Evolutionary conservation across 2,329 filamentous ascomycete species (phyloP).

Genomic region (Hymenoscyphus occultus): DNA sequence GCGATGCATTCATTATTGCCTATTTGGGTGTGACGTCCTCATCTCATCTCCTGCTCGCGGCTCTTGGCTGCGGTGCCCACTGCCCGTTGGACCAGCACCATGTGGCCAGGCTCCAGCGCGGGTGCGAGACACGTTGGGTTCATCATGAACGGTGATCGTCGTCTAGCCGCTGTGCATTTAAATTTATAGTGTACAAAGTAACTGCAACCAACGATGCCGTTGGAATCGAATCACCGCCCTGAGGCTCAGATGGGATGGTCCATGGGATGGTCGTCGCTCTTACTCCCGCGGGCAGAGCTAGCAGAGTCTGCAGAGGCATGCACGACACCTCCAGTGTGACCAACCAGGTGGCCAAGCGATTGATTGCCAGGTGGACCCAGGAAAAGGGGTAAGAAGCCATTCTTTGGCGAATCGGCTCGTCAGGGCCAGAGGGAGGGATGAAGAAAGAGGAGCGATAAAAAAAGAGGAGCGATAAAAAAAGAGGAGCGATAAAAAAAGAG

Average conservation of each 20-base stretch:
- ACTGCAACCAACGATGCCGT: background rate
- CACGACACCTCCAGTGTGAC: background rate
- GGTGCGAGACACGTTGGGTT: background rate
- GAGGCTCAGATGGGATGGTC: too few species aligned
- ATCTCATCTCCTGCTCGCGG: conserved; percentile 6
- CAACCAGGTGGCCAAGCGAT: background rate
- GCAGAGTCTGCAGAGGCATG: background rate
- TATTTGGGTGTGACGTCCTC: conserved; percentile 9
- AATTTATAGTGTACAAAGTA: background rate
- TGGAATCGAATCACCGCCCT: background rate
- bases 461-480: too few species aligned
- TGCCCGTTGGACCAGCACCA: background rate
- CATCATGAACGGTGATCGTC: background rate
- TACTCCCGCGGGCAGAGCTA: too few species aligned
- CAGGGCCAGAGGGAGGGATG: background rate
- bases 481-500: too few species aligned
- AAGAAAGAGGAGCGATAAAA: too few species aligned
- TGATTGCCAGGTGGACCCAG: background rate
- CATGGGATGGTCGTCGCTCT: too few species aligned
- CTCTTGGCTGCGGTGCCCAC: background rate
- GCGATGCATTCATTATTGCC: conserved; percentile 20
- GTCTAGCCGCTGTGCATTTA: background rate
- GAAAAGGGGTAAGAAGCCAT: background rate
- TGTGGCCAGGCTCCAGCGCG: background rate
- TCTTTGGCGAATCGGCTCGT: background rate